A percentile compares a stretch with the other conserved stretches of the same genome.
Evolutionary conservation across 73 alveolate species (phyloP).

Genomic region (Breviolum minutum): DNA sequence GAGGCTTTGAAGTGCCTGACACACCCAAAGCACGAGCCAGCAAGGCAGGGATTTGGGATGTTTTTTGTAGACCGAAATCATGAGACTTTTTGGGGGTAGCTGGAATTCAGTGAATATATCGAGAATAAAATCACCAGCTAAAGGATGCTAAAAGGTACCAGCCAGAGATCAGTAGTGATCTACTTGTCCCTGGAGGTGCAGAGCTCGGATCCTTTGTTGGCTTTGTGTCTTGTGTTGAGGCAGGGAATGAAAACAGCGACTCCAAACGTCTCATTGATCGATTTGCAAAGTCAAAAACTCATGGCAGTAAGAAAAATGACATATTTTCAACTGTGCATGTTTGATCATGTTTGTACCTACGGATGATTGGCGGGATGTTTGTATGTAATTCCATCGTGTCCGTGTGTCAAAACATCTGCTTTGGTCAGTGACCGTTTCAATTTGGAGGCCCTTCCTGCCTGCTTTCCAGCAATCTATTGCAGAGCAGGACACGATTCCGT

Average conservation of each 20-base stretch:
- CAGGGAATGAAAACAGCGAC: background rate
- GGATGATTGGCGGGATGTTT: too few relatives aligned
- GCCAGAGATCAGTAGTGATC: background rate
- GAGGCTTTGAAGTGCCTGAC: constrained; percentile 33
- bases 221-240: constrained; percentile 32
- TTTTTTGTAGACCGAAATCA: too few relatives aligned
- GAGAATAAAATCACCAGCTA: background rate
- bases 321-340: too few relatives aligned
- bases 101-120: background rate
- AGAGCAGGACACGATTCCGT: constrained; percentile 4
- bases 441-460: constrained; percentile 57
- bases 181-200: background rate
- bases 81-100: background rate
- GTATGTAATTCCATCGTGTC: too few relatives aligned
- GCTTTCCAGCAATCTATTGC: constrained; percentile 90
- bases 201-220: constrained; percentile 15
- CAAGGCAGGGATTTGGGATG: background rate
- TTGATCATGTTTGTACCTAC: too few relatives aligned
- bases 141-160: background rate
- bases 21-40: constrained; percentile 22
- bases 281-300: too few relatives aligned
- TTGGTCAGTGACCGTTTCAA: background rate
- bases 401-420: background rate
- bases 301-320: too few relatives aligned
- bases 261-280: too few relatives aligned